Evolutionary conservation across 352 stramenopile genomes (phyloP).

Genomic region (Phytophthora brassicae): DNA sequence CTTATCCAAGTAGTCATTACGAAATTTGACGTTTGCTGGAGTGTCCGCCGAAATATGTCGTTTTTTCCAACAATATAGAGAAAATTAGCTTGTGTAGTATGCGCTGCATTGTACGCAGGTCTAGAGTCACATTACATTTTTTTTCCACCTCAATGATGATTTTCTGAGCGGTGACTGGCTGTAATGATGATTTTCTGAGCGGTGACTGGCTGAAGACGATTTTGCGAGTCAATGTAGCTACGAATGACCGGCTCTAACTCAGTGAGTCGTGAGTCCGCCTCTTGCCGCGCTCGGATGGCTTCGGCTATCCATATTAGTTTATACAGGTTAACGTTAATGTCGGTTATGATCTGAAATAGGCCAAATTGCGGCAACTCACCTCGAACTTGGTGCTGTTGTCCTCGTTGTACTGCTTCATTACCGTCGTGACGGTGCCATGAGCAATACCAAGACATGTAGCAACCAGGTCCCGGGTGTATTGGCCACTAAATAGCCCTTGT

Average conservation of each 20-base stretch:
- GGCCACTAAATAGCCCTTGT: too few relatives aligned
- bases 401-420: neutral
- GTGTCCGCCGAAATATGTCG: neutral
- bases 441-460: too few relatives aligned
- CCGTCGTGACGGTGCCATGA: neutral
- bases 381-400: neutral
- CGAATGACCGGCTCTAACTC: neutral
- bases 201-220: neutral
- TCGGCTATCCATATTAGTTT: neutral
- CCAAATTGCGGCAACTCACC: neutral
- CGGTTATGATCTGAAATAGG: neutral
- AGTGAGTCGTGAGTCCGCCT: neutral
- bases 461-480: too few relatives aligned
- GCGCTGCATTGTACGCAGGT: neutral
- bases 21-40: neutral
- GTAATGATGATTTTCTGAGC: too few relatives aligned
- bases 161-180: too few relatives aligned
- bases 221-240: neutral
- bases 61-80: neutral
- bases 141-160: neutral
- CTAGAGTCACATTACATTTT: neutral
- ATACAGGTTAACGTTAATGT: neutral
- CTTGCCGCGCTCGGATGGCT: neutral
- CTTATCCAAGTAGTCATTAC: neutral
- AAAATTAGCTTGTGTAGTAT: constrained; percentile 1